A percentile compares a stretch with the other conserved stretches of the same genome.
phyloP scores from a whole-genome alignment of 2,329 filamentous ascomycete species.

The Elsinoe necatrix region DNA sequence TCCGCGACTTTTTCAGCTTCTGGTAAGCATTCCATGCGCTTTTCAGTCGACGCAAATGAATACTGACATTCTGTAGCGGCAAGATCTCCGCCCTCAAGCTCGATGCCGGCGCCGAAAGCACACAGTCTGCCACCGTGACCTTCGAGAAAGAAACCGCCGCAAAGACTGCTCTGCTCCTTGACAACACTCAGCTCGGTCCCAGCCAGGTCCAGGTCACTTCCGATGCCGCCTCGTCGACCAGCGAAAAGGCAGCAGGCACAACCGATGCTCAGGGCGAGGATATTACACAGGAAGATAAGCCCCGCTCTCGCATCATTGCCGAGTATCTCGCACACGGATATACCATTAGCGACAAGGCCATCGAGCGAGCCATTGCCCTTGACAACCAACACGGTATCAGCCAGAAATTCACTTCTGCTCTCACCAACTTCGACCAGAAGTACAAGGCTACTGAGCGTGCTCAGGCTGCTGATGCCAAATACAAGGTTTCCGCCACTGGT shows the following conservation, averaged over 20 bases:
- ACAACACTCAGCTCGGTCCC: constrained; percentile 86
- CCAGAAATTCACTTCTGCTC: constrained; percentile 65
- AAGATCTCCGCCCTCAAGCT: constrained; percentile 83
- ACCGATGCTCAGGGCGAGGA: constrained; percentile 54
- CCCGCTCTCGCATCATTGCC: constrained; percentile 81
- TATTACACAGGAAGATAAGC: constrained; percentile 93
- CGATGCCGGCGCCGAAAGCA: constrained; percentile 50
- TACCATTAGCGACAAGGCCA: constrained; percentile 64
- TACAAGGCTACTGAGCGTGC: constrained; percentile 84
- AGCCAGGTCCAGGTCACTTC: constrained; percentile 70
- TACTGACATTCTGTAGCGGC: constrained; percentile 49
- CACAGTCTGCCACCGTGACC: constrained; percentile 80
- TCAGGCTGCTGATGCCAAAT: constrained; percentile 72
- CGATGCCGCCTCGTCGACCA: constrained; percentile 55
- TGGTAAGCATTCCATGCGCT: constrained; percentile 51
- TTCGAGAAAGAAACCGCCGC: constrained; percentile 97
- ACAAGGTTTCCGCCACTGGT: constrained; percentile 70
- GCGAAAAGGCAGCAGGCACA: constrained; percentile 49
- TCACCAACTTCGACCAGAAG: constrained; percentile 71
- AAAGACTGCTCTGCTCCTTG: constrained; percentile 91
- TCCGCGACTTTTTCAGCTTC: constrained; percentile 96
- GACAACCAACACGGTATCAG: constrained; percentile 86
- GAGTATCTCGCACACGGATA: constrained; percentile 97
- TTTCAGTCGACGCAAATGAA: neutral
- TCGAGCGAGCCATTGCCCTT: constrained; percentile 75